Conservation (phyloP, 768 basidiomycete species). For the Rubroboletus pulcherrimus region DNA sequence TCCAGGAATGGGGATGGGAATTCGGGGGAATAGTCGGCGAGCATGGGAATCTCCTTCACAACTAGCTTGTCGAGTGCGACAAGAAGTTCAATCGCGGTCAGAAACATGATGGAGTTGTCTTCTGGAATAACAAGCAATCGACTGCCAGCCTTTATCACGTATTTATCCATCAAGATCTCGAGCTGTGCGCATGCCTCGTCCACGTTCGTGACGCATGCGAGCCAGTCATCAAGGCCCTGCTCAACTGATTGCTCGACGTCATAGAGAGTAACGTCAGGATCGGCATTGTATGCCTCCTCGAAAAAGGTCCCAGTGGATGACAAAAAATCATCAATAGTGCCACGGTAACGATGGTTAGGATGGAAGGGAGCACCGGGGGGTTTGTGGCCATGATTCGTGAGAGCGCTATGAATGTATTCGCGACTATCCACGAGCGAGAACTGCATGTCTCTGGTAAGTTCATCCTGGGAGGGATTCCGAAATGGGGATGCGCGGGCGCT, state of each 20-base stretch:
- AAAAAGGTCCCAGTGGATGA: slow-evolving; percentile 12
- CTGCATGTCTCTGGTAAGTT: slow-evolving; percentile 24
- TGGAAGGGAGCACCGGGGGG: background rate
- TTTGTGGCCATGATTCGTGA: background rate
- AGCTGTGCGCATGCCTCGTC: slow-evolving; percentile 13
- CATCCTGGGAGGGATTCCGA: slow-evolving; percentile 7
- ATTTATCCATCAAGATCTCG: slow-evolving; percentile 19
- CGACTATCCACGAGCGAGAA: slow-evolving; percentile 31
- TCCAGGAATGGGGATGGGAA: too few species aligned
- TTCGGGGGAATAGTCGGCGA: slow-evolving; percentile 32
- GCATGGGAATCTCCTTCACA: slow-evolving; percentile 18
- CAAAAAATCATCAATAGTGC: slow-evolving; percentile 14
- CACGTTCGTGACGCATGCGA: slow-evolving; percentile 6
- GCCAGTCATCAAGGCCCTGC: slow-evolving; percentile 32
- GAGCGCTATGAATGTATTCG: slow-evolving; percentile 25
- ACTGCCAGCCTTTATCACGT: slow-evolving; percentile 19
- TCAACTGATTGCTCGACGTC: slow-evolving; percentile 37
- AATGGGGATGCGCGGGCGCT: slow-evolving; percentile 20
- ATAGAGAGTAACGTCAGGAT: slow-evolving; percentile 22
- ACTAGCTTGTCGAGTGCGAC: slow-evolving; percentile 30
- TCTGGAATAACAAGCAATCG: slow-evolving; percentile 21
- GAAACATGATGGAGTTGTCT: slow-evolving; percentile 36
- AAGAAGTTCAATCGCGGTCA: slow-evolving; percentile 35
- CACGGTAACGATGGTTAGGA: background rate
- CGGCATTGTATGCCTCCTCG: background rate